Percentiles rank a stretch among this genome's conserved stretches.
These are phyloP conservation scores for Amphichorda felina DNA, from an alignment of 2,329 filamentous ascomycete species.

Conservation along the genomic window DNA sequence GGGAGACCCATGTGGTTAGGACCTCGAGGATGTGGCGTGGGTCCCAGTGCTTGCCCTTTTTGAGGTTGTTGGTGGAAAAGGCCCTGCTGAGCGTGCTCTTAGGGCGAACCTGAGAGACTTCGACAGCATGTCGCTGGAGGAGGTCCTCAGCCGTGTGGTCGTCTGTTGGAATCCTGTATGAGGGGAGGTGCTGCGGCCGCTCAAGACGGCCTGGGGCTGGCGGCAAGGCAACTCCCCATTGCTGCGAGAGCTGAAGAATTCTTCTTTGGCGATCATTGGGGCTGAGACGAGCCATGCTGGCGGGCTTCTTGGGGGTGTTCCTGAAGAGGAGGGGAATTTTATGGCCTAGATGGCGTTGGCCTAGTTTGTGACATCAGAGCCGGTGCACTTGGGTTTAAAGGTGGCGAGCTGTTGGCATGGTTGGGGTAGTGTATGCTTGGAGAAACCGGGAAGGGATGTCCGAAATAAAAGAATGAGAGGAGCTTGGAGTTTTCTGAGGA, in stretches of 20 bases:
- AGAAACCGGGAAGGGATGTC: too few species aligned
- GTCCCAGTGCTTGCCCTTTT: conserved; percentile 38
- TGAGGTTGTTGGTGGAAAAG: conserved; percentile 23
- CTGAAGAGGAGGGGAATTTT: too few species aligned
- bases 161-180: conserved; percentile 34
- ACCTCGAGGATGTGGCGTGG: conserved; percentile 39
- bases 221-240: conserved; percentile 35
- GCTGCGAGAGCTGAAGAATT: conserved; percentile 35
- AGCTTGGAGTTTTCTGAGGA: too few species aligned
- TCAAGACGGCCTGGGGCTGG: conserved; percentile 24
- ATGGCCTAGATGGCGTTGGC: too few species aligned
- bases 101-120: conserved; percentile 20
- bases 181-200: conserved; percentile 27
- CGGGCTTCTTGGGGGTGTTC: too few species aligned
- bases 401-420: too few species aligned
- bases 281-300: conserved; percentile 18
- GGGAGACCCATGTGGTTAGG: conserved; percentile 31
- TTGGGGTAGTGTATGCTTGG: too few species aligned
- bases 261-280: conserved; percentile 29
- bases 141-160: conserved; percentile 41
- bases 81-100: conserved; percentile 26
- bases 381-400: too few species aligned
- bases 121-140: conserved; percentile 30
- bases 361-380: too few species aligned
- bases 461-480: too few species aligned